Evolutionary conservation across 2,329 filamentous ascomycete species (phyloP), one percentile per base, ranked within the genome.

Genomic region (Claviceps pusilla): DNA sequence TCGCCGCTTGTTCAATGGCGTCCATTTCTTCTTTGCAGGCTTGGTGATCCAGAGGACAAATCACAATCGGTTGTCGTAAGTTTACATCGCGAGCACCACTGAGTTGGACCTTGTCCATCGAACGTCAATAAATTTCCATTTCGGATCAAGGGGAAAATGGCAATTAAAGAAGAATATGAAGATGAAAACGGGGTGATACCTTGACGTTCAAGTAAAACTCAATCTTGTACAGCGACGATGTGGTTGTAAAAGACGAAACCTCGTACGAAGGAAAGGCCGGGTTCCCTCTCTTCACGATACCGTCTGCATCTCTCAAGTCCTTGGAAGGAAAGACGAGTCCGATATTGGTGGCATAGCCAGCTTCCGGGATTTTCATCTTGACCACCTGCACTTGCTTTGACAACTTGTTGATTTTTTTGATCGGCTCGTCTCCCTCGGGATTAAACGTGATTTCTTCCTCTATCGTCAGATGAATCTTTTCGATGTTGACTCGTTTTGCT

Each of bases 401-500:
- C 59, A 98, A 74, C 55, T 84, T 86, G 69, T 95, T 96, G 60
- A 89, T 75, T 69, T 95, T 96, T 60, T 88, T 87, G 37, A 87
- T 87, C 33, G 90, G 89, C 66, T 97, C 93, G 65, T 97, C 93
- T 50, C 93, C 93, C 69, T 97, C 91, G 35, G 93, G 93, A 60
- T 98, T 97, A 71, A 87, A 98, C n/a, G 93, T 94, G 56, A 97
- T 95, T 66, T 97, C 91, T 69, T 98, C 93, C 65, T 97, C 93
- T 61, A 98, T 94, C 12, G 83, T 82, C 46, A 97, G 83, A 1
- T 89, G 95, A 61, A 98, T 93, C 65, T 93, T 93, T 65, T 90
- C 85, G 64, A 98, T 94, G 47, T 88, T 91, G 53, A 97, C 90
- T 65, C 87, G 87, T 66, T 84, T 88, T 50, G 91, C 90, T 69